These are phyloP conservation scores for Fallopia convolvulus DNA, from an alignment of 148 eudicot genomes.

Conservation along the genomic window DNA sequence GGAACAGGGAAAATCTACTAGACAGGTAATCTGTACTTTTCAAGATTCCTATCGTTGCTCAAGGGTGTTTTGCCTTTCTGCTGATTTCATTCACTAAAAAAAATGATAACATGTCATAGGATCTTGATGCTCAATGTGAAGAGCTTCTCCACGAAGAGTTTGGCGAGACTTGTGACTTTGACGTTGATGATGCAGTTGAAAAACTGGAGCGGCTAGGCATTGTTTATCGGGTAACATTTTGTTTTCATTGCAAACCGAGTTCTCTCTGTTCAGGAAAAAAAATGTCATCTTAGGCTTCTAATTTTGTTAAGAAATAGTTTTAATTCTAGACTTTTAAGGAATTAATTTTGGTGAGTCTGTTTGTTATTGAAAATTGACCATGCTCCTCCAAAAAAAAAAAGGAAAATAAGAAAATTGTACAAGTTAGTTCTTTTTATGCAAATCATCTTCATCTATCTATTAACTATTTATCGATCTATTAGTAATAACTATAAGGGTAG, in stretches of 20 bases:
- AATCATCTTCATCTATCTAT: too few relatives aligned
- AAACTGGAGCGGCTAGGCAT: slow-evolving; percentile 88
- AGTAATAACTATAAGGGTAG: too few relatives aligned
- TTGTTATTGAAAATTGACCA: too few relatives aligned
- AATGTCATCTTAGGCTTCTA: too few relatives aligned
- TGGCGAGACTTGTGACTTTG: slow-evolving; percentile 74
- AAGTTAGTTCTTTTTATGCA: too few relatives aligned
- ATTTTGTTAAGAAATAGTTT: not conserved
- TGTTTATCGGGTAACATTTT: slow-evolving; percentile 53
- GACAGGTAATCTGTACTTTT: slow-evolving; percentile 39
- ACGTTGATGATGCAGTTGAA: slow-evolving; percentile 85
- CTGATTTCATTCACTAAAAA: not conserved
- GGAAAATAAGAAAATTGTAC: too few relatives aligned
- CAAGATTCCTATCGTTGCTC: not conserved
- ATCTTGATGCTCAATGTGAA: slow-evolving; percentile 77
- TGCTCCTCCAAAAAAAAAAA: too few relatives aligned
- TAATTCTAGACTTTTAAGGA: too few relatives aligned
- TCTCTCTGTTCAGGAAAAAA: not conserved
- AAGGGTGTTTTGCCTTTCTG: not conserved
- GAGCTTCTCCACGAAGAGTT: slow-evolving; percentile 81
- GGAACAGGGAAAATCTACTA: slow-evolving; percentile 91
- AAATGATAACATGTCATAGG: slow-evolving; percentile 34
- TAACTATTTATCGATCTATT: too few relatives aligned
- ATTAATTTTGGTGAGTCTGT: too few relatives aligned
- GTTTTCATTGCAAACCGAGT: not conserved